Base-by-base conservation (phyloP, 2,329 filamentous ascomycete genomes). In the Aspergillus candidus region DNA sequence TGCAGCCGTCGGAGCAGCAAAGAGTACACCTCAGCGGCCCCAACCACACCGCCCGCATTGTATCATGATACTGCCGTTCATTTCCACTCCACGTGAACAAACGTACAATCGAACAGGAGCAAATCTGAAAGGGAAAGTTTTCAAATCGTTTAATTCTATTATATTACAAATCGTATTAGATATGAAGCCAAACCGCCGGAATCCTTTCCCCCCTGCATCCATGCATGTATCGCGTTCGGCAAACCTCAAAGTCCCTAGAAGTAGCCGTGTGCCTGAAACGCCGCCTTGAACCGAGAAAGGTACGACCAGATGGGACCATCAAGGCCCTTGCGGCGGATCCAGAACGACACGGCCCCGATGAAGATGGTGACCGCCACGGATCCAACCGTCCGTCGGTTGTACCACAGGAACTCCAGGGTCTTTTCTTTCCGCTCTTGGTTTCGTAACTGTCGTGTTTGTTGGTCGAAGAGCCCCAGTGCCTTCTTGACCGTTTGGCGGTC, bases 401-500 rank as follows among this genome's bases (percentile, higher is more conserved):
- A 72, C 78, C 79, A 82, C 17, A 84, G 54, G 18, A 74, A 64
- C 37, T 69, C 69, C 22, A 75, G 52, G 10, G 76, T 62, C 52
- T 73, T 73, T 48, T 80, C 68, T 29, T 73, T 69, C 31, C 69
- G 66, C 59, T 94, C 83, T 40, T 78, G 73, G 65, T 82, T 78
- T 43, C 73, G 70, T n/a, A 97, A 70, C 56, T 94, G 83, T 43
- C 71, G 73, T 3, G 81, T 80, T 62, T 97, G 91, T 51, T 74
- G 74, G 32, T 79, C 69, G 56, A 96, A 91, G 48, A 83, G 77
- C 4, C 59, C 63, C 49, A 82, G 72, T 2, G 88, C 91, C 33
- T 91, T 78, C 27, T 76, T 67, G 30, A 87, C 65, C 0, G 75
- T 78, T 60, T 88, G 80, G 22, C 64, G 63, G 5, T 72, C 63